These are phyloP conservation scores for Russula sp. DNA, from an alignment of 768 basidiomycete genomes.

Conservation along the genomic window DNA sequence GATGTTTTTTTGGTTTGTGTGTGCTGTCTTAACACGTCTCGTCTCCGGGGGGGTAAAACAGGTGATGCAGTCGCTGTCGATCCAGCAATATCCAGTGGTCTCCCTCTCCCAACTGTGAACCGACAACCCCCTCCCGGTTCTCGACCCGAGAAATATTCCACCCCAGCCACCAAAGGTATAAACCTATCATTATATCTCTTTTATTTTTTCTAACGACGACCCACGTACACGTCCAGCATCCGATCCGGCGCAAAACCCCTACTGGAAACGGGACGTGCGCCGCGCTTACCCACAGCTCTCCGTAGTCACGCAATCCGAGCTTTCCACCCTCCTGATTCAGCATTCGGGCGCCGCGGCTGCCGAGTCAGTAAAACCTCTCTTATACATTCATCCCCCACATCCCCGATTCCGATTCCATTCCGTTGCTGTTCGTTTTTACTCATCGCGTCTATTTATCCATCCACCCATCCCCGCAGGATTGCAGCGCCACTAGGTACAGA, in stretches of 20 bases:
- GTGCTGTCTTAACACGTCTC: neutral
- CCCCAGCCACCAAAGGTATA: conserved; percentile 83
- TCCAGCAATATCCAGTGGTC: conserved; percentile 86
- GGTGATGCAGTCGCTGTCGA: conserved; percentile 83
- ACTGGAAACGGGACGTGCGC: conserved; percentile 95
- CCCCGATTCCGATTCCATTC: no score
- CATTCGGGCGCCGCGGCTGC: conserved; percentile 56
- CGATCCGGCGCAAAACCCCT: conserved; percentile 84
- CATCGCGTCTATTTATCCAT: neutral
- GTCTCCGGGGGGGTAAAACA: conserved; percentile 37
- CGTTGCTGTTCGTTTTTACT: neutral
- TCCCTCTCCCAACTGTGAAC: conserved; percentile 70
- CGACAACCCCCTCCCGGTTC: conserved; percentile 88
- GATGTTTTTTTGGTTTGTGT: no score
- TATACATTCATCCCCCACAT: neutral
- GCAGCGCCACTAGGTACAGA: conserved; percentile 46
- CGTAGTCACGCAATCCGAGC: conserved; percentile 78
- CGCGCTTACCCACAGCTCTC: conserved; percentile 91
- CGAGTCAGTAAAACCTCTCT: conserved; percentile 43
- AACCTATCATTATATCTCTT: conserved; percentile 14
- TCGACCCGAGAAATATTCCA: conserved; percentile 78
- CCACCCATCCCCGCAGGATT: neutral
- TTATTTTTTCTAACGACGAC: conserved; percentile 25
- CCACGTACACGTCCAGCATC: conserved; percentile 55
- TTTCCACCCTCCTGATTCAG: conserved; percentile 77